Conservation (phyloP, 1,139 yeast genomes). For the Geotrichum carabidarum region DNA sequence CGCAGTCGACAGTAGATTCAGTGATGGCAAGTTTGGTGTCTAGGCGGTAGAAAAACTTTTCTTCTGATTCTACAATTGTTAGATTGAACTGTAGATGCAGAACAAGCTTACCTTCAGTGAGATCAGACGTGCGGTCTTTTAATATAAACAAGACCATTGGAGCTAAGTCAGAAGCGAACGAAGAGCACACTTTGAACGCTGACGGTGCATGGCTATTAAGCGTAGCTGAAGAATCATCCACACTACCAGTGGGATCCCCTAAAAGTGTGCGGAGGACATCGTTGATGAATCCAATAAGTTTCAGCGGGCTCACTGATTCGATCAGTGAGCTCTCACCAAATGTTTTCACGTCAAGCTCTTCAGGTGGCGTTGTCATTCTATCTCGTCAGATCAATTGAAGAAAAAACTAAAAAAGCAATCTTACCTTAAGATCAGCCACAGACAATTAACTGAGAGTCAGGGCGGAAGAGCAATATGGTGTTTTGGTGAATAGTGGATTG, state of each 20-base stretch:
- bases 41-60: slow-evolving; percentile 13
- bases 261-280: slow-evolving; percentile 15
- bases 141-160: slow-evolving; percentile 19
- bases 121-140: slow-evolving; percentile 7
- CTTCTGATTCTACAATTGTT: background rate
- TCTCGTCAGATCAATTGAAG: slow-evolving; percentile 3
- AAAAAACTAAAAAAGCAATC: background rate
- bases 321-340: slow-evolving; percentile 3
- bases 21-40: slow-evolving; percentile 19
- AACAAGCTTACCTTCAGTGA: slow-evolving; percentile 1
- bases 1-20: slow-evolving; percentile 22
- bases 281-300: slow-evolving; percentile 17
- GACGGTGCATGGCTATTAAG: slow-evolving; percentile 3
- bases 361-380: slow-evolving; percentile 11
- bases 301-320: slow-evolving; percentile 19
- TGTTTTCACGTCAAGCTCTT: slow-evolving; percentile 6
- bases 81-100: background rate
- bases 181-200: slow-evolving; percentile 16
- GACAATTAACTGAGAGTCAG: background rate
- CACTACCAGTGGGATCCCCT: slow-evolving; percentile 17
- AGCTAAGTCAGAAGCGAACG: slow-evolving; percentile 18
- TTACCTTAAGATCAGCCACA: background rate
- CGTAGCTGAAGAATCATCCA: slow-evolving; percentile 8
- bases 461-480: background rate
- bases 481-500: background rate